These are phyloP conservation scores for Neofusicoccum umdonicola DNA, from an alignment of 2,329 filamentous ascomycete species.

Conservation along the genomic window DNA sequence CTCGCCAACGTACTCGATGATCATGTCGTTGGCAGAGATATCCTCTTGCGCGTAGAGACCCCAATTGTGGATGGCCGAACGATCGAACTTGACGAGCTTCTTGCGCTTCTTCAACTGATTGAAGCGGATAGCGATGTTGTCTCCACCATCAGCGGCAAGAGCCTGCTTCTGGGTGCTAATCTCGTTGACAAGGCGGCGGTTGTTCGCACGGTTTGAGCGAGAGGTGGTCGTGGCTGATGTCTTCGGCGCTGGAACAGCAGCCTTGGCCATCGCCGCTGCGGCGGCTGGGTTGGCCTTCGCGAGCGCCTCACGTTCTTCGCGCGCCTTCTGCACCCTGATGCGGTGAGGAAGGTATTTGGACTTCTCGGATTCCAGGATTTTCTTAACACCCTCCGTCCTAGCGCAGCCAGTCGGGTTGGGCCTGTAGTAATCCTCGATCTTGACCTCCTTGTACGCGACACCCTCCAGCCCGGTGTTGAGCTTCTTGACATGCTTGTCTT, in stretches of 20 bases:
- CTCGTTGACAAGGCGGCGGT: constrained; percentile 89
- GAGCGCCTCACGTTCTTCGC: constrained; percentile 84
- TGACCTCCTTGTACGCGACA: constrained; percentile 51
- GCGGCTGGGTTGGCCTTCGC: constrained; percentile 59
- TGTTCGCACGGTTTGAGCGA: constrained; percentile 90
- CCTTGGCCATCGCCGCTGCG: constrained; percentile 67
- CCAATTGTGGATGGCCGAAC: constrained; percentile 98
- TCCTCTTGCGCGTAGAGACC: constrained; percentile 97
- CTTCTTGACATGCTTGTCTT: constrained; percentile 69
- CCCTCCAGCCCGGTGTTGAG: constrained; percentile 60
- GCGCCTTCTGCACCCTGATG: constrained; percentile 88
- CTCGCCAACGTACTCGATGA: constrained; percentile 98
- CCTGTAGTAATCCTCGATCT: constrained; percentile 72
- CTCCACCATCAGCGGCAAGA: constrained; percentile 57
- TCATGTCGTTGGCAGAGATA: constrained; percentile 97
- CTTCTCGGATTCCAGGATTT: constrained; percentile 95
- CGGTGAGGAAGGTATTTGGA: constrained; percentile 97
- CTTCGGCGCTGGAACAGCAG: constrained; percentile 65
- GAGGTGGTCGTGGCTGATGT: constrained; percentile 79
- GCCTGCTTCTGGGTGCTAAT: constrained; percentile 90
- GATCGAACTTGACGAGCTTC: constrained; percentile 96
- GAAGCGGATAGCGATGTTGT: constrained; percentile 91
- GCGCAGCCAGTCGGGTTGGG: constrained; percentile 82
- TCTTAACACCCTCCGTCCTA: constrained; percentile 88
- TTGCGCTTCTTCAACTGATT: constrained; percentile 99